Evolutionary conservation across 139 green algal species (phyloP).

Genomic region (Chlamydomonas asymmetrica): DNA sequence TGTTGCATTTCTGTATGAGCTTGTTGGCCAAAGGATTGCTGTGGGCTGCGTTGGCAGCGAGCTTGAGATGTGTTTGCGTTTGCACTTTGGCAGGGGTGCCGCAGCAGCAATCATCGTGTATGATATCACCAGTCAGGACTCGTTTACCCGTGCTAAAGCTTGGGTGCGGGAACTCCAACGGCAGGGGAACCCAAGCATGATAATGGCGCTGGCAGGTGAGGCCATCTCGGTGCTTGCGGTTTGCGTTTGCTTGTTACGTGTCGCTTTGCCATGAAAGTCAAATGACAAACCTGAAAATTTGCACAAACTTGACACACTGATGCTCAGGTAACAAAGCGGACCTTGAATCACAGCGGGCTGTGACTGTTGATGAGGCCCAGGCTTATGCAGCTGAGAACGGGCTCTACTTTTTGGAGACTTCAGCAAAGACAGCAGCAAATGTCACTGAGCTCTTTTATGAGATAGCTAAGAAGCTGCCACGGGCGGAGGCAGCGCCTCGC

Average conservation of each 20-base stretch:
- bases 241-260: background rate
- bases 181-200: constrained; percentile 88
- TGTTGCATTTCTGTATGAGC: too few species aligned
- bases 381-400: constrained; percentile 86
- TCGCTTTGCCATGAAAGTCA: constrained; percentile 3
- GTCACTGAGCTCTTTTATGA: constrained; percentile 86
- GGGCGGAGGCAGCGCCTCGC: constrained; percentile 30
- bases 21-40: too few species aligned
- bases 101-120: constrained; percentile 92
- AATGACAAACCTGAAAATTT: too few species aligned
- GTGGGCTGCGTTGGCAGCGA: too few species aligned
- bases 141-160: constrained; percentile 91
- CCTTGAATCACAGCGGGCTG: constrained; percentile 66
- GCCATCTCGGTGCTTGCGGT: too few species aligned
- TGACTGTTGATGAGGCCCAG: constrained; percentile 70
- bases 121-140: constrained; percentile 73
- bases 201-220: constrained; percentile 94
- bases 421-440: constrained; percentile 87
- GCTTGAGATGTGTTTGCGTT: too few species aligned
- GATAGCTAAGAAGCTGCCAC: constrained; percentile 72
- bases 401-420: constrained; percentile 89
- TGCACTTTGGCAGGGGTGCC: constrained; percentile 65
- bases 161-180: constrained; percentile 92
- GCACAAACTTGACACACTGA: too few species aligned
- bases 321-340: constrained; percentile 93